Evolutionary conservation across 2,329 filamentous ascomycete species (phyloP).

Genomic region (Aspergillus sp.): DNA sequence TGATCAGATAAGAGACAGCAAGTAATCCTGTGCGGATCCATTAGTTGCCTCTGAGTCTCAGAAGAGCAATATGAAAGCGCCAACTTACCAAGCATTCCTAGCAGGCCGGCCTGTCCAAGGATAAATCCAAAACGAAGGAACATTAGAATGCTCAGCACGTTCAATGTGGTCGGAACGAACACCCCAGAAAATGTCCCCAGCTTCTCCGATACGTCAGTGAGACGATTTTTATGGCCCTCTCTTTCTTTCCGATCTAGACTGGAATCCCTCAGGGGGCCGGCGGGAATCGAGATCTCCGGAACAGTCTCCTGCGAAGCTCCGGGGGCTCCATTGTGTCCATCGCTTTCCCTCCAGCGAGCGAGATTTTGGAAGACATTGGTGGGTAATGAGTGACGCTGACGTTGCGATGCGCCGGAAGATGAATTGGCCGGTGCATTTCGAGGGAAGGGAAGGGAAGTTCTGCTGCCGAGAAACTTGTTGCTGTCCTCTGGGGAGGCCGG

Average conservation of each 20-base stretch:
- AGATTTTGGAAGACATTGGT: slow-evolving; percentile 23
- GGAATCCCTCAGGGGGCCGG: slow-evolving; percentile 24
- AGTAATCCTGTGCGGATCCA: slow-evolving; percentile 59
- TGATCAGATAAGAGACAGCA: slow-evolving; percentile 72
- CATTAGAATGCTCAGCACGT: slow-evolving; percentile 88
- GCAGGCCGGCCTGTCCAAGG: slow-evolving; percentile 72
- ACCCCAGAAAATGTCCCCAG: slow-evolving; percentile 75
- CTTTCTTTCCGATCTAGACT: slow-evolving; percentile 33
- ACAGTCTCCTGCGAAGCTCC: slow-evolving; percentile 8
- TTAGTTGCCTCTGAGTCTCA: slow-evolving; percentile 12
- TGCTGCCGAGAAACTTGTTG: slow-evolving; percentile 22
- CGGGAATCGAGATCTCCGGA: slow-evolving; percentile 14
- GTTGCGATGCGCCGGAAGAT: slow-evolving; percentile 14
- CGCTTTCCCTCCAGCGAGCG: slow-evolving; percentile 25
- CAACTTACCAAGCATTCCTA: slow-evolving; percentile 72
- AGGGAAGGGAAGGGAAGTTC: slow-evolving; percentile 18
- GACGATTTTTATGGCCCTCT: slow-evolving; percentile 22
- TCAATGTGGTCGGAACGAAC: slow-evolving; percentile 84
- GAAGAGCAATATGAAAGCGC: not conserved
- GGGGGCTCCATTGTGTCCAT: slow-evolving; percentile 10
- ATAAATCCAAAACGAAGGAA: slow-evolving; percentile 86
- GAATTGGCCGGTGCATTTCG: slow-evolving; percentile 25
- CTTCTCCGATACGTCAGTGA: slow-evolving; percentile 52
- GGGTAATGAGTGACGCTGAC: slow-evolving; percentile 18
- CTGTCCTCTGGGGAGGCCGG: slow-evolving; percentile 21